These are phyloP conservation scores for Solanum peruvianum DNA, from an alignment of 257 asterid genomes.

Conservation along the genomic window DNA sequence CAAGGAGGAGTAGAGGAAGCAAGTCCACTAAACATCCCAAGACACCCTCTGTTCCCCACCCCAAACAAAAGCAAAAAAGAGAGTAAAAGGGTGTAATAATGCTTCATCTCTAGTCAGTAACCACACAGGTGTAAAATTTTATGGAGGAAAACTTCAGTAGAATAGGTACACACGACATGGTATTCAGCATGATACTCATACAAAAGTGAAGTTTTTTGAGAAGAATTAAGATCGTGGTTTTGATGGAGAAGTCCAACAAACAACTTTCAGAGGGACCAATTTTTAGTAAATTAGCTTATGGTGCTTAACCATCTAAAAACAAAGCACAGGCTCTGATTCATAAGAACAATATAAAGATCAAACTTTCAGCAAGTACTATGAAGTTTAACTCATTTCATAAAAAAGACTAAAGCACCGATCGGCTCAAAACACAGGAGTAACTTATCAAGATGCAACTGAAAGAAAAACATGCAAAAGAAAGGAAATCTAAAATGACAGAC, in stretches of 20 bases:
- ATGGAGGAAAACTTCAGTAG: not conserved
- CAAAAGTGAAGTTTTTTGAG: not conserved
- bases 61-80: not conserved
- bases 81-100: not conserved
- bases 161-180: not conserved
- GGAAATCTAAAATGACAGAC: not conserved
- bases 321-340: not conserved
- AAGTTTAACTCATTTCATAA: not conserved
- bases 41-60: not conserved
- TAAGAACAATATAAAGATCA: not conserved
- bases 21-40: not conserved
- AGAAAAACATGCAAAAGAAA: not conserved
- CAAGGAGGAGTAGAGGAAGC: not conserved
- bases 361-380: not conserved
- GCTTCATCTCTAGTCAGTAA: not conserved
- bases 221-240: not conserved
- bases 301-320: not conserved
- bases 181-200: not conserved
- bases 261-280: not conserved
- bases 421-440: not conserved
- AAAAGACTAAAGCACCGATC: not conserved
- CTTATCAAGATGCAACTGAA: not conserved
- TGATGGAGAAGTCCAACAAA: not conserved
- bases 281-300: not conserved
- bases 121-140: not conserved